phyloP scores from a whole-genome alignment of 2,329 filamentous ascomycete genomes.

The Lachnellula arida region DNA sequence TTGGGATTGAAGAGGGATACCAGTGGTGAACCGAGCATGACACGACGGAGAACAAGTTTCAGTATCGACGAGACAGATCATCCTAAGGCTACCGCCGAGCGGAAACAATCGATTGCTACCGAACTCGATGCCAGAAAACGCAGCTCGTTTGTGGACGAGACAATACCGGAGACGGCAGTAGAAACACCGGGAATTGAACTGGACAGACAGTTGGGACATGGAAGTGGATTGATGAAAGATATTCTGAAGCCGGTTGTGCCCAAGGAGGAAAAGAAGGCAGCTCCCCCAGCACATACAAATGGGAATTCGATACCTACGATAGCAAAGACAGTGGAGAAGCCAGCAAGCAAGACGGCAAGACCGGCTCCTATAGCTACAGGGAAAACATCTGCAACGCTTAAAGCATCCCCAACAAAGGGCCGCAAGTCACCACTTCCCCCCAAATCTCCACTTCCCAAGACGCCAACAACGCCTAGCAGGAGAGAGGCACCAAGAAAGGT shows the following conservation, averaged over 20 bases:
- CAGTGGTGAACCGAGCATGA: constrained; percentile 25
- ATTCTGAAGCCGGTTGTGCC: constrained; percentile 8
- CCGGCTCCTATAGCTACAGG: constrained; percentile 24
- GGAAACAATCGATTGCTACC: constrained; percentile 22
- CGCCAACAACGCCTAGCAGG: constrained; percentile 33
- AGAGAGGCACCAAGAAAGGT: constrained; percentile 21
- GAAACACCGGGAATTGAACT: constrained; percentile 21
- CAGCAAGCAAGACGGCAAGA: constrained; percentile 14
- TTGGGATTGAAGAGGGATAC: constrained; percentile 38
- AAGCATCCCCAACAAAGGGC: constrained; percentile 28
- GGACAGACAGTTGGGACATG: constrained; percentile 17
- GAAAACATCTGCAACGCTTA: constrained; percentile 21
- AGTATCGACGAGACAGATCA: constrained; percentile 26
- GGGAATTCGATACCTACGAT: constrained; percentile 7
- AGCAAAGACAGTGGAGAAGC: constrained; percentile 11
- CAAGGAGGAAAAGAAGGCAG: constrained; percentile 7
- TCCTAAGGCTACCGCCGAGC: constrained; percentile 19
- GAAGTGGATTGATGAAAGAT: constrained; percentile 15
- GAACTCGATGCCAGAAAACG: constrained; percentile 26
- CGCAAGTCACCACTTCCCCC: neutral
- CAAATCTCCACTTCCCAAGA: constrained; percentile 33
- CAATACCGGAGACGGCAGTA: constrained; percentile 27
- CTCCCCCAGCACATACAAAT: constrained; percentile 6
- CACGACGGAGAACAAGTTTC: constrained; percentile 27
- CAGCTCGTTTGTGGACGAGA: constrained; percentile 22